phyloP scores from a whole-genome alignment of 2,329 filamentous ascomycete genomes.

The Pseudocercospora musae region DNA sequence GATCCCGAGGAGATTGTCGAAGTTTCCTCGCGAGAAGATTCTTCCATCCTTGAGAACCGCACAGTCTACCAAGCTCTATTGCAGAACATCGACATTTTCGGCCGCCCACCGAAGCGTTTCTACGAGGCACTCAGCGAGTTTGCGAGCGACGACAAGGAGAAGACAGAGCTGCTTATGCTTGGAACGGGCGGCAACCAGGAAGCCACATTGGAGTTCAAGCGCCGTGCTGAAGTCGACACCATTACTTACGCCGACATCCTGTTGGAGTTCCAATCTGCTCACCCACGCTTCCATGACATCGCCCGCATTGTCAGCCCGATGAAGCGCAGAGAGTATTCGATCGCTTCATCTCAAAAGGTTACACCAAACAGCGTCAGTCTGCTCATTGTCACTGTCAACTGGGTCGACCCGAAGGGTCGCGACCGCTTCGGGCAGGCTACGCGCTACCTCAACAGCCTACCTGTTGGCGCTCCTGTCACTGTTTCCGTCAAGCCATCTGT shows the following conservation, averaged over 20 bases:
- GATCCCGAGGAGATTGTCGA: conserved; percentile 82
- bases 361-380: conserved; percentile 85
- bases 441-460: conserved; percentile 76
- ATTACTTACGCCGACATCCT: conserved; percentile 88
- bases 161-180: conserved; percentile 72
- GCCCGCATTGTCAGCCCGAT: conserved; percentile 82
- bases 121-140: conserved; percentile 90
- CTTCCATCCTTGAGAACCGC: conserved; percentile 72
- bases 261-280: conserved; percentile 84
- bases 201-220: conserved; percentile 87
- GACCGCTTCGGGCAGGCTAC: conserved; percentile 92
- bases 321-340: conserved; percentile 98
- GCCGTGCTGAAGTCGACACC: conserved; percentile 83
- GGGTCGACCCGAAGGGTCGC: conserved; percentile 84
- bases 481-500: conserved; percentile 96
- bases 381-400: conserved; percentile 96
- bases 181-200: conserved; percentile 62
- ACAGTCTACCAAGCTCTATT: conserved; percentile 88
- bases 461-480: conserved; percentile 73
- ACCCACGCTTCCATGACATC: conserved; percentile 83
- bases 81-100: conserved; percentile 95
- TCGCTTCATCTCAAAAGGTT: conserved; percentile 93
- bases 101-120: conserved; percentile 94
- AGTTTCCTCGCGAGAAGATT: conserved; percentile 79
- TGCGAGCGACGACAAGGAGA: conserved; percentile 77